Evolutionary conservation across 129 eudicot genomes (phyloP), one percentile per base, ranked within the genome.

Genomic region (Flaveria robusta): DNA sequence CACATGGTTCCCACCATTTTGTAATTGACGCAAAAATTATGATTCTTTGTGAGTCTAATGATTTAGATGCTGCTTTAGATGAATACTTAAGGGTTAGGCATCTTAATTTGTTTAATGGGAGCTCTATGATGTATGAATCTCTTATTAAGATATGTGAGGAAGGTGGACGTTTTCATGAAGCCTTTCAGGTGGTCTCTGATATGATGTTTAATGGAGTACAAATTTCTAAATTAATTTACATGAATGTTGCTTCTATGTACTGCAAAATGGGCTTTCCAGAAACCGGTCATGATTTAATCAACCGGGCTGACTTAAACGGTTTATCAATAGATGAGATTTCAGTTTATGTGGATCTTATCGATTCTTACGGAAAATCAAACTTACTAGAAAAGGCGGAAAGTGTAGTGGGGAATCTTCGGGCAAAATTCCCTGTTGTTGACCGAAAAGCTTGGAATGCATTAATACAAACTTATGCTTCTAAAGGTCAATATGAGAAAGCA

Each of bases 401-500:
- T 43, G 73, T 89, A 9, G 87, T 95, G 58, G 89, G 87, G 43
- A 85, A 14, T 65, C 86, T 95, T 51, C 81, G 96, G 79, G 85
- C 87, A 77, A 83, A 77, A 42, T 66, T 50, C 69, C 82, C 74
- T 8, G 79, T 78, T 23, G 82, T 95, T 74, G 94, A 91, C 70
- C 78, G 94, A 54, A 87, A 86, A 75, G 89, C 69, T 37, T 95
- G 97, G 96, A 91, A 91, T 79, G 85, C 94, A 4, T 76, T 95
- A 39, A 71, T 95, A 64, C 87, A 91, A 74, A 83, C 91, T 18
- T 95, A 95, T 70, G 99, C 99, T 71, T 79, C 79, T 55, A 86
- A 76, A 66, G 99, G 99, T 69, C 86, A 76, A 76, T 91, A 95
- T 58, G 99, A 95, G 86, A 88, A 91, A 85, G 96, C 99, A 31